Evolutionary conservation across 306 rosid genomes (phyloP).

Genomic region (Lathyrus sativus): DNA sequence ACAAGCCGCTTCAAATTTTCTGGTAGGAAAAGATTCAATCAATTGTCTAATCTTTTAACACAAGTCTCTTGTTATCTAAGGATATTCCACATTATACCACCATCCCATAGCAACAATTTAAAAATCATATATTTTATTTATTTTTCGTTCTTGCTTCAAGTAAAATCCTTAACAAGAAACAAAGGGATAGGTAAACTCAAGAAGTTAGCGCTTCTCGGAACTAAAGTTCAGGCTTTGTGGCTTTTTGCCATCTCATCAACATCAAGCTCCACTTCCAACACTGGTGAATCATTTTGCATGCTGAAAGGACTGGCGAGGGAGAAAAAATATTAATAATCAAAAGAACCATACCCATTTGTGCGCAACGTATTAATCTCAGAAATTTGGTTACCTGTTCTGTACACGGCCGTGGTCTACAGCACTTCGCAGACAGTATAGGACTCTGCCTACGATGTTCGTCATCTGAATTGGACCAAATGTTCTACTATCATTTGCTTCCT

Average conservation of each 20-base stretch:
- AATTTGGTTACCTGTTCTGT: constrained; percentile 71
- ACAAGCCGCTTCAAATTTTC: neutral
- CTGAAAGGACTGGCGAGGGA: constrained; percentile 55
- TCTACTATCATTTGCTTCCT: constrained; percentile 94
- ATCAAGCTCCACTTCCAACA: constrained; percentile 82
- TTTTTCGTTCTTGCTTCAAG: constrained; percentile 38
- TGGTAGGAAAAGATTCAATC: neutral
- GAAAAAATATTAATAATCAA: constrained; percentile 36
- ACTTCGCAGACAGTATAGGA: constrained; percentile 77
- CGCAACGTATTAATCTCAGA: constrained; percentile 30
- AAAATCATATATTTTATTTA: constrained; percentile 44
- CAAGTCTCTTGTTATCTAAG: neutral
- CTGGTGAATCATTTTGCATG: constrained; percentile 69
- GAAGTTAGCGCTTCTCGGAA: constrained; percentile 39
- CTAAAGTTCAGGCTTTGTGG: constrained; percentile 58
- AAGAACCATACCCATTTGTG: neutral
- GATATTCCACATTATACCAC: constrained; percentile 27
- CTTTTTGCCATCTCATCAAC: constrained; percentile 87
- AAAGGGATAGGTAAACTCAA: constrained; percentile 40
- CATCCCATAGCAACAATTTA: constrained; percentile 36
- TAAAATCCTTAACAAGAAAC: constrained; percentile 46
- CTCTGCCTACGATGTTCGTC: constrained; percentile 89
- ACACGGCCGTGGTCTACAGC: constrained; percentile 97
- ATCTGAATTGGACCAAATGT: constrained; percentile 86
- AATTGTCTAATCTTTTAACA: neutral